Conservation (phyloP, 257 asterid species). For the Primulina tabacum region DNA sequence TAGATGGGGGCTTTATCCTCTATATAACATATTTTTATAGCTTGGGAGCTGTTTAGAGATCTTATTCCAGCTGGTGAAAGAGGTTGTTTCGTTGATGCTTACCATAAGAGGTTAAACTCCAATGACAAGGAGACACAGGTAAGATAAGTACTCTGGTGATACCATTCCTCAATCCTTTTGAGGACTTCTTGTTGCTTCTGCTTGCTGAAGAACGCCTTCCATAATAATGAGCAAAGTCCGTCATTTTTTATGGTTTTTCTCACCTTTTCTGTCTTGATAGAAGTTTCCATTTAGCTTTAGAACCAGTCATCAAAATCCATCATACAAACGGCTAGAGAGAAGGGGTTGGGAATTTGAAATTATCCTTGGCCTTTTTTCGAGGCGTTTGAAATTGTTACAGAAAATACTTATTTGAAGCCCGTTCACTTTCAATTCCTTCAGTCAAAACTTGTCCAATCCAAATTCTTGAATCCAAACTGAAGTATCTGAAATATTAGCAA, state of each 20-base stretch:
- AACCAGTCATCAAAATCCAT: background rate
- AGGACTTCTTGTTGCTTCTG: slow-evolving; percentile 11
- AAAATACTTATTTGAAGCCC: too few relatives aligned
- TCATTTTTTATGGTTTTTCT: background rate
- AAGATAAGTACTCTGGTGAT: slow-evolving; percentile 31
- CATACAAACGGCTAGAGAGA: background rate
- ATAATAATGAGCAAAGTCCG: background rate
- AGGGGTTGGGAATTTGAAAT: background rate
- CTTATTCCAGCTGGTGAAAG: slow-evolving; percentile 91
- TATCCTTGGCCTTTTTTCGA: background rate
- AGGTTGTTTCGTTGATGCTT: slow-evolving; percentile 73
- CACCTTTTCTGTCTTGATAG: background rate
- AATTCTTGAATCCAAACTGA: background rate
- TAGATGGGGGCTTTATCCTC: slow-evolving; percentile 12
- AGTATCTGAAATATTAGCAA: background rate
- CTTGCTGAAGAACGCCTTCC: background rate
- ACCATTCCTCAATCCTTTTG: slow-evolving; percentile 19
- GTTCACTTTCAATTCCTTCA: background rate
- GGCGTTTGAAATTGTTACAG: background rate
- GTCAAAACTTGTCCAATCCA: background rate
- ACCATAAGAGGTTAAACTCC: slow-evolving; percentile 83
- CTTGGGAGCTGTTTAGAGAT: slow-evolving; percentile 95
- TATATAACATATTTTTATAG: slow-evolving; percentile 36
- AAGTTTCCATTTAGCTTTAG: background rate
- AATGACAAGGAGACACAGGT: slow-evolving; percentile 81